Conservation (phyloP, 2,329 filamentous ascomycete genomes). For the Allantophomopsis lycopodina region DNA sequence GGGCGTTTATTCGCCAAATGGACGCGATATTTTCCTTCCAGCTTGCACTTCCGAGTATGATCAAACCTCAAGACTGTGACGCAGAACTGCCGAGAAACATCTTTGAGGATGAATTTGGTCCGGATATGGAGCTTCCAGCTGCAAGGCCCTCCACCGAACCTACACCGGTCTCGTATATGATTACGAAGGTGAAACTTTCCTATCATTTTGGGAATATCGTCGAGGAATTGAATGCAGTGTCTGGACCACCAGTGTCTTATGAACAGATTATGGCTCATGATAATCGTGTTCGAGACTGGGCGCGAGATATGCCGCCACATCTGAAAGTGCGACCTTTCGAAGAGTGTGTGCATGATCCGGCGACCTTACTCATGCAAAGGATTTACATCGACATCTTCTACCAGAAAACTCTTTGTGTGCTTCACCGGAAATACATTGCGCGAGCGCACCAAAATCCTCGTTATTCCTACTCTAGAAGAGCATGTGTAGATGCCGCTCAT, state of each 20-base stretch:
- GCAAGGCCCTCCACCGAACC: conserved; percentile 55
- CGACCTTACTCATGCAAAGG: conserved; percentile 74
- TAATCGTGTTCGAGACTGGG: conserved; percentile 43
- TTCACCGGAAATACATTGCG: conserved; percentile 80
- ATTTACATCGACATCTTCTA: conserved; percentile 77
- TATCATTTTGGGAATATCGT: conserved; percentile 60
- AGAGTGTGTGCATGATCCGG: conserved; percentile 61
- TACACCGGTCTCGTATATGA: conserved; percentile 69
- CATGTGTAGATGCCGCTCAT: conserved; percentile 77
- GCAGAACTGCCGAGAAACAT: conserved; percentile 64
- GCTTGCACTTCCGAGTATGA: conserved; percentile 46
- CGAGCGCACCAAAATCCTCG: conserved; percentile 64
- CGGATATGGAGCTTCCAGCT: conserved; percentile 51
- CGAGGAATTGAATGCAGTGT: conserved; percentile 43
- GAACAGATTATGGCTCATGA: conserved; percentile 53
- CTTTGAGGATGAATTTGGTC: conserved; percentile 68
- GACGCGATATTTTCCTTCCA: conserved; percentile 72
- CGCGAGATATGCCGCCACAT: conserved; percentile 63
- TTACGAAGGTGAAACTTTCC: conserved; percentile 55
- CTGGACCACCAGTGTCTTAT: conserved; percentile 38
- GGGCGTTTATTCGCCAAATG: conserved; percentile 58
- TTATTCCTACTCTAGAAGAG: conserved; percentile 72
- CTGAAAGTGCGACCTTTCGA: conserved; percentile 64
- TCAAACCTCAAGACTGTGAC: conserved; percentile 62
- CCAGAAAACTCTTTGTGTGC: conserved; percentile 75